phyloP scores from a whole-genome alignment of 225 moss, liverwort and hornwort genomes.

The Marchantia paleacea region DNA sequence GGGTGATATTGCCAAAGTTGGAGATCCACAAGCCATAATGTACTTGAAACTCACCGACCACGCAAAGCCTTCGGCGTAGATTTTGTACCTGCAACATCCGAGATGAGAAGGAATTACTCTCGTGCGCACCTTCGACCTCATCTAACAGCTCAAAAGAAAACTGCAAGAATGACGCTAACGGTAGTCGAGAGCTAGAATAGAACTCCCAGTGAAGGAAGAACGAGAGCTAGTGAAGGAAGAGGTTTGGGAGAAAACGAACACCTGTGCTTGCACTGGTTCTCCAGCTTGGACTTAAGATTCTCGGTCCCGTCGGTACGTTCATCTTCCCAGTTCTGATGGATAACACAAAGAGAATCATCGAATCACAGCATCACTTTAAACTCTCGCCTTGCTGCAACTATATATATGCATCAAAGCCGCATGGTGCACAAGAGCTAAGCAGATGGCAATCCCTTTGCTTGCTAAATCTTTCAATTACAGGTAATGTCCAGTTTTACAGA shows the following conservation, averaged over 20 bases:
- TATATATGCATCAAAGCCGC: no score
- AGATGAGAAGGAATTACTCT: not conserved
- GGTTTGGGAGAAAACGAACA: not conserved
- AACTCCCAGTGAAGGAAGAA: no score
- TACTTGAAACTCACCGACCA: slow-evolving; percentile 59
- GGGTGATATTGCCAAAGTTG: slow-evolving; percentile 42
- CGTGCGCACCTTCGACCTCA: not conserved
- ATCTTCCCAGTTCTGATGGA: slow-evolving; percentile 31
- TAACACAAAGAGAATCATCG: not conserved
- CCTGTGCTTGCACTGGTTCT: slow-evolving; percentile 47
- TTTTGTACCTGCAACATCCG: slow-evolving; percentile 36
- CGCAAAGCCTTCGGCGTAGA: slow-evolving; percentile 48
- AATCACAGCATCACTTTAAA: not conserved
- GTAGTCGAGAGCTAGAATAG: not conserved
- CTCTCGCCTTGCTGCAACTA: not conserved
- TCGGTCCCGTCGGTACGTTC: slow-evolving; percentile 6
- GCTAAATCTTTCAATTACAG: no score
- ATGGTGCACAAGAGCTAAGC: no score
- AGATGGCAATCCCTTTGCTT: no score
- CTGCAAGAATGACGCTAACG: not conserved
- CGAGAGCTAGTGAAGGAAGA: not conserved
- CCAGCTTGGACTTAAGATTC: slow-evolving; percentile 27
- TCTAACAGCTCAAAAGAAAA: not conserved
- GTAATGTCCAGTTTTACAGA: no score
- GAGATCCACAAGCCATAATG: slow-evolving; percentile 50